Conservation (phyloP, 768 basidiomycete species). For the Phaeotremella fagi region DNA sequence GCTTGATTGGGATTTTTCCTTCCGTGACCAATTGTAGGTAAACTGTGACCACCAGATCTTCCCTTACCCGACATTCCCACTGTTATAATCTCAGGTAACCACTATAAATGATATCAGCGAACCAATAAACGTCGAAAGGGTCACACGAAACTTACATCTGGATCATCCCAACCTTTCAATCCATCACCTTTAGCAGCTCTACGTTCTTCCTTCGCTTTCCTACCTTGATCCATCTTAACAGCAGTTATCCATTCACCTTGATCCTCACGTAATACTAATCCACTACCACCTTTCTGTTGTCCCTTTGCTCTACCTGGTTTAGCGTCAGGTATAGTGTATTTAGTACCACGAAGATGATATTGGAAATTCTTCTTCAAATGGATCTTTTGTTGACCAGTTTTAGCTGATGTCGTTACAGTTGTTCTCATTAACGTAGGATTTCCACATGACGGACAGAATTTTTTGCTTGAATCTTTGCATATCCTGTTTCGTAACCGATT, state of each 20-base stretch:
- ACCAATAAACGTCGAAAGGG: not conserved
- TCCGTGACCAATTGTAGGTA: constrained; percentile 84
- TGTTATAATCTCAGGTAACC: constrained; percentile 46
- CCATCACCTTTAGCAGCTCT: constrained; percentile 54
- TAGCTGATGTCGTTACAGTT: constrained; percentile 68
- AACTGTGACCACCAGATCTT: constrained; percentile 55
- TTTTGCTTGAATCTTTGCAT: constrained; percentile 89
- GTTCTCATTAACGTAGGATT: constrained; percentile 84
- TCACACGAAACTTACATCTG: constrained; percentile 55
- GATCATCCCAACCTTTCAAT: constrained; percentile 79
- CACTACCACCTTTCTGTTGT: constrained; percentile 65
- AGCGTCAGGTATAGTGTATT: constrained; percentile 85
- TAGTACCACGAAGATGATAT: constrained; percentile 83
- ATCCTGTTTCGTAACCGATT: constrained; percentile 56
- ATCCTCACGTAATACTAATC: constrained; percentile 86
- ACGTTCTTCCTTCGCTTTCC: constrained; percentile 71
- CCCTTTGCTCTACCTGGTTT: constrained; percentile 80
- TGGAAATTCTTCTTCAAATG: constrained; percentile 96
- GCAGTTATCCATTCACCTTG: constrained; percentile 81
- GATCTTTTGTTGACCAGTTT: constrained; percentile 61
- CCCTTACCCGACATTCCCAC: constrained; percentile 60
- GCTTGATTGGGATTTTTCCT: constrained; percentile 82
- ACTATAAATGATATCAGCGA: constrained; percentile 20
- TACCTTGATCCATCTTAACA: constrained; percentile 67
- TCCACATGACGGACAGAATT: constrained; percentile 97